phyloP scores from a whole-genome alignment of 2,329 filamentous ascomycete genomes.

The Microsporum audouinii region DNA sequence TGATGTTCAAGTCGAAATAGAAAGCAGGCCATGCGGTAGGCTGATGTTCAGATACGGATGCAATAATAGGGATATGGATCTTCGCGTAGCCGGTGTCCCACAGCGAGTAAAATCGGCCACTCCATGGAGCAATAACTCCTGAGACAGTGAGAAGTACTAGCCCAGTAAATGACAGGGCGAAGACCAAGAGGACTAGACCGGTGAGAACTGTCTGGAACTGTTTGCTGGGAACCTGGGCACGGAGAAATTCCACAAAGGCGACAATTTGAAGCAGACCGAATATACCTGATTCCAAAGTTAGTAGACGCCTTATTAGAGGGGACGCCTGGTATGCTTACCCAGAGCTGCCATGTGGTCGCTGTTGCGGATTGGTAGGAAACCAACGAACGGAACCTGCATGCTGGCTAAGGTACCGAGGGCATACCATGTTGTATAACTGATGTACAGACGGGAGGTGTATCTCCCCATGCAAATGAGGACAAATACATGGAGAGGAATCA shows the following conservation, averaged over 20 bases:
- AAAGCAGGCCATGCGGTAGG: constrained; percentile 98
- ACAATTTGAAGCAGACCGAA: constrained; percentile 93
- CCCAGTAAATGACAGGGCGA: constrained; percentile 60
- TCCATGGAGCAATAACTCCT: constrained; percentile 93
- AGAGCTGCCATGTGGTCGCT: constrained; percentile 98
- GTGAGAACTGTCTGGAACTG: constrained; percentile 89
- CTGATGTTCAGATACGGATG: constrained; percentile 98
- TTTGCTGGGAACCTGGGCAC: constrained; percentile 74
- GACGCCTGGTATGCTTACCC: constrained; percentile 44
- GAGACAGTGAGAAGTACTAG: constrained; percentile 73
- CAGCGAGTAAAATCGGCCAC: constrained; percentile 95
- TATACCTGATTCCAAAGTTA: constrained; percentile 51
- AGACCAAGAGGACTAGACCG: constrained; percentile 60
- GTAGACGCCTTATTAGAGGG: neutral
- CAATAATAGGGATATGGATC: constrained; percentile 98
- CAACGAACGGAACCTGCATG: constrained; percentile 99
- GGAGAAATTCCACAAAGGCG: constrained; percentile 81
- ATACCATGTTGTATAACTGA: constrained; percentile 97
- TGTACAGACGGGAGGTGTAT: constrained; percentile 87
- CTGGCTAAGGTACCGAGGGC: constrained; percentile 88
- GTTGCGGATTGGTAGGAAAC: constrained; percentile 89
- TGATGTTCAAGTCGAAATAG: constrained; percentile 96
- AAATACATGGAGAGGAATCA: constrained; percentile 87
- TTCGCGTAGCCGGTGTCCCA: constrained; percentile 99
- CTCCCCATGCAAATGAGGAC: constrained; percentile 93